Percentiles rank a stretch among this genome's conserved stretches.
phyloP scores from a whole-genome alignment of 2,329 filamentous ascomycete genomes.

The Fusarium heterosporum region DNA sequence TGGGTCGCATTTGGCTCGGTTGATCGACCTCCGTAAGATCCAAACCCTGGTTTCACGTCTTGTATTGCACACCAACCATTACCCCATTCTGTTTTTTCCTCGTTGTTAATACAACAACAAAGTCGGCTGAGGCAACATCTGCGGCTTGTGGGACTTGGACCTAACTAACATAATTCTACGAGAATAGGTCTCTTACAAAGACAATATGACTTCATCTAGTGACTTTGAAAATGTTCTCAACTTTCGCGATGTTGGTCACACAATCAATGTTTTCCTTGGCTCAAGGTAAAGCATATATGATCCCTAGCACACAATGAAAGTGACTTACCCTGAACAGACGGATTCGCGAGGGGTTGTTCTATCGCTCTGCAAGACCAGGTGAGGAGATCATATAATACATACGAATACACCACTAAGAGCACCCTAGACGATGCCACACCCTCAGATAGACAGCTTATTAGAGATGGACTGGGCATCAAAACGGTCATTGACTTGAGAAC shows the following conservation, averaged over 20 bases:
- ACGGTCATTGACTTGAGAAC: slow-evolving; percentile 85
- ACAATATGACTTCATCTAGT: slow-evolving; percentile 32
- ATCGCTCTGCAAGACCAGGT: slow-evolving; percentile 74
- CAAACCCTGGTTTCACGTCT: slow-evolving; percentile 26
- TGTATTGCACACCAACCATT: slow-evolving; percentile 18
- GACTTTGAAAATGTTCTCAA: slow-evolving; percentile 66
- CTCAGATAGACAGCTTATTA: slow-evolving; percentile 70
- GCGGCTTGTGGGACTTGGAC: background rate
- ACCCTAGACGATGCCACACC: slow-evolving; percentile 75
- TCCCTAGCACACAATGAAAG: background rate
- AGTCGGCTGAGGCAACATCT: background rate
- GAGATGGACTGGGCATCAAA: slow-evolving; percentile 70
- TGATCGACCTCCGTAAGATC: slow-evolving; percentile 31
- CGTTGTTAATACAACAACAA: slow-evolving; percentile 5
- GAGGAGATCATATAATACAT: background rate
- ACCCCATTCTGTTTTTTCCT: background rate
- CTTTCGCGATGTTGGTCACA: slow-evolving; percentile 80
- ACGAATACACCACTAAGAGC: slow-evolving; percentile 17
- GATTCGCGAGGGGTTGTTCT: slow-evolving; percentile 72
- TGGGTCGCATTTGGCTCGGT: slow-evolving; percentile 20
- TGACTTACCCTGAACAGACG: slow-evolving; percentile 49
- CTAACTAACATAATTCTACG: background rate
- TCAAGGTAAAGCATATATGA: slow-evolving; percentile 58
- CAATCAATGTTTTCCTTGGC: slow-evolving; percentile 70
- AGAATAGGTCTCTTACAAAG: slow-evolving; percentile 14